phyloP scores from a whole-genome alignment of 1,284 basidiomycete genomes.

The Sporisorium iseilematis-ciliati region DNA sequence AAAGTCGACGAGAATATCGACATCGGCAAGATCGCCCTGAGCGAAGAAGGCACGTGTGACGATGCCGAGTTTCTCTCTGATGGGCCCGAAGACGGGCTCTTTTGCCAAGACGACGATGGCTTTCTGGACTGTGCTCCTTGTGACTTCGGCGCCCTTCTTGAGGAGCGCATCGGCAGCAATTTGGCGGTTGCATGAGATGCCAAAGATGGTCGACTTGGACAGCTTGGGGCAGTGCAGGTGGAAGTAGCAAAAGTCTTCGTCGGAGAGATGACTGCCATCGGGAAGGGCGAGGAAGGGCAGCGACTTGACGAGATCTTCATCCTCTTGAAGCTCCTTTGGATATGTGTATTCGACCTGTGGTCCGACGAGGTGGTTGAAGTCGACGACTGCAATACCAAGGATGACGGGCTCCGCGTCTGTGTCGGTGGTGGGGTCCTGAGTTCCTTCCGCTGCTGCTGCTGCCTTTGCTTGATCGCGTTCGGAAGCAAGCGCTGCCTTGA shows the following conservation, averaged over 20 bases:
- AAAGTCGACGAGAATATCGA: slow-evolving; percentile 68
- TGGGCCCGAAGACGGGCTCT: slow-evolving; percentile 69
- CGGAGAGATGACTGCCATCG: slow-evolving; percentile 92
- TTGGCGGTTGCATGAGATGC: slow-evolving; percentile 82
- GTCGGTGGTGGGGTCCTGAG: background rate
- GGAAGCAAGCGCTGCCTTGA: slow-evolving; percentile 45
- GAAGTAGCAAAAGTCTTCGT: slow-evolving; percentile 98
- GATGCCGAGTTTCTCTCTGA: slow-evolving; percentile 91
- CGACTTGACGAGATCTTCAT: slow-evolving; percentile 70
- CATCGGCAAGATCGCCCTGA: slow-evolving; percentile 65
- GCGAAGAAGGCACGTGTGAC: slow-evolving; percentile 76
- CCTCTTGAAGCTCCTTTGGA: slow-evolving; percentile 58
- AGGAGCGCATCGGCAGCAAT: slow-evolving; percentile 85
- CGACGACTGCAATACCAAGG: slow-evolving; percentile 66
- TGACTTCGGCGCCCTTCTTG: slow-evolving; percentile 86
- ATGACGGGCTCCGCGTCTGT: slow-evolving; percentile 40
- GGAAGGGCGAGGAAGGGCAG: slow-evolving; percentile 97
- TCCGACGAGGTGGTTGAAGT: slow-evolving; percentile 68
- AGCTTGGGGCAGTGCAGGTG: slow-evolving; percentile 74
- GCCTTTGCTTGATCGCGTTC: slow-evolving; percentile 39
- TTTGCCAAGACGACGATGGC: slow-evolving; percentile 92
- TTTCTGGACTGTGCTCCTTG: slow-evolving; percentile 95
- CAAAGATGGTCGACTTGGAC: slow-evolving; percentile 51
- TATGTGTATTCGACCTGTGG: slow-evolving; percentile 67
- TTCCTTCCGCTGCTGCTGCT: slow-evolving; percentile 20